Conservation (phyloP, 108 stramenopile species). For the Schizochytrium sp. region DNA sequence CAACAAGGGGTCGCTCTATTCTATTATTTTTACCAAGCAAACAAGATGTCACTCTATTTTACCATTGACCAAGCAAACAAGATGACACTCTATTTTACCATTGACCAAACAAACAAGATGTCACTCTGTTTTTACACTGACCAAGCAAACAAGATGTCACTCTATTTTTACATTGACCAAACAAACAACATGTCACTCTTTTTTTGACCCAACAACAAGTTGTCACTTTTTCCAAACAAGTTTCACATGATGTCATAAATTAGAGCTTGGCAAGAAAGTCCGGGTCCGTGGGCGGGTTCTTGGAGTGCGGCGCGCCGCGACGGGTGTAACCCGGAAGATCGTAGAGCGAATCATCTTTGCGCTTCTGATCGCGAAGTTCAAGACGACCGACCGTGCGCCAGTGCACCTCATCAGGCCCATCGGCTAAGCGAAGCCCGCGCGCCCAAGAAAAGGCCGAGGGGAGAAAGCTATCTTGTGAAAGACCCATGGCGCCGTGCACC, state of each 20-base stretch:
- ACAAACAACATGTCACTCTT: too few species aligned
- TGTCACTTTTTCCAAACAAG: too few species aligned
- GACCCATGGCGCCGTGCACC: constrained; percentile 78
- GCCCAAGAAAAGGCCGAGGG: constrained; percentile 65
- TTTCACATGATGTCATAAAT: background rate
- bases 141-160: too few species aligned
- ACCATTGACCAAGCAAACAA: too few species aligned
- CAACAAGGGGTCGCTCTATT: too few species aligned
- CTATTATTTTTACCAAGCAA: too few species aligned
- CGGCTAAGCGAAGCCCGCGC: constrained; percentile 79
- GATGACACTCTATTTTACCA: too few species aligned
- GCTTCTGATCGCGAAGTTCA: background rate
- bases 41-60: too few species aligned
- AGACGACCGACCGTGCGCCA: constrained; percentile 27
- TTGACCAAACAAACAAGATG: too few species aligned
- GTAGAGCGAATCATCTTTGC: background rate
- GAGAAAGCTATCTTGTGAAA: constrained; percentile 64
- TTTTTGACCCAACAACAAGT: too few species aligned
- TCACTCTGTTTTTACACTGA: too few species aligned
- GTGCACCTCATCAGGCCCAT: constrained; percentile 93
- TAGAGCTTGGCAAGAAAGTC: background rate
- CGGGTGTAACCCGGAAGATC: background rate
- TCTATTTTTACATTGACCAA: too few species aligned
- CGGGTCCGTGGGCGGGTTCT: background rate
- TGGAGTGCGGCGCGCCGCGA: background rate